Evolutionary conservation across 1,284 basidiomycete species (phyloP).

Genomic region (Wolfiporia cocos): DNA sequence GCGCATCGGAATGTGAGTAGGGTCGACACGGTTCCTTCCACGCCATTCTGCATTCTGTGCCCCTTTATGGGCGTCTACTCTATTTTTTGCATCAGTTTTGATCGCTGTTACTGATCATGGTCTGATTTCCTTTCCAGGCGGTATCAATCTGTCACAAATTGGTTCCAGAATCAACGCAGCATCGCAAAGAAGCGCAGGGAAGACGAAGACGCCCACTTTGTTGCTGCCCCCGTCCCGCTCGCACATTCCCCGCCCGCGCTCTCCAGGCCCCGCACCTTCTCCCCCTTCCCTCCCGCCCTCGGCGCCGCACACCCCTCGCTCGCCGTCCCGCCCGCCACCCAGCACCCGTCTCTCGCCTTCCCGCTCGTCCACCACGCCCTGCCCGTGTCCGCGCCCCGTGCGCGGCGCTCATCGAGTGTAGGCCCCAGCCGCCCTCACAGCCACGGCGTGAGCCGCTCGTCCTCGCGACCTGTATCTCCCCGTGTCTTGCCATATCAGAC

Average conservation of each 20-base stretch:
- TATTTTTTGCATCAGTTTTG: constrained; percentile 5
- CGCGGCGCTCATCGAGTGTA: constrained; percentile 22
- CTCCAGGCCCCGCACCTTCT: constrained; percentile 34
- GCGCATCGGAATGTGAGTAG: constrained; percentile 65
- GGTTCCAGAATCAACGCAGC: constrained; percentile 80
- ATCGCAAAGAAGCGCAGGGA: constrained; percentile 64
- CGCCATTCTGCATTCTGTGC: constrained; percentile 11
- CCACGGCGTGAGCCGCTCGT: constrained; percentile 1
- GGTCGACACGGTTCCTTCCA: constrained; percentile 10
- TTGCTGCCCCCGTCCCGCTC: constrained; percentile 11
- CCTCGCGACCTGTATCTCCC: constrained; percentile 24
- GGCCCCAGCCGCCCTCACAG: constrained; percentile 14
- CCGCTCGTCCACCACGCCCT: constrained; percentile 2
- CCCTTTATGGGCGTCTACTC: constrained; percentile 8
- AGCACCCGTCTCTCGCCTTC: constrained; percentile 22
- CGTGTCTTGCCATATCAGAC: constrained; percentile 28
- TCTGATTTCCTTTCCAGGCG: constrained; percentile 42
- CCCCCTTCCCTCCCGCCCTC: constrained; percentile 34
- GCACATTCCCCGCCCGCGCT: constrained; percentile 7
- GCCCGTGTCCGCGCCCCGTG: constrained; percentile 10
- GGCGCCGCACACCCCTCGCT: constrained; percentile 23
- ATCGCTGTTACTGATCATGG: constrained; percentile 8
- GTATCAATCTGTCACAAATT: constrained; percentile 72
- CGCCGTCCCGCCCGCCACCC: constrained; percentile 23
- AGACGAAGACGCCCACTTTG: constrained; percentile 29